These are phyloP conservation scores for Areca catechu DNA, from an alignment of 176 grass and related monocot genomes.

Conservation along the genomic window DNA sequence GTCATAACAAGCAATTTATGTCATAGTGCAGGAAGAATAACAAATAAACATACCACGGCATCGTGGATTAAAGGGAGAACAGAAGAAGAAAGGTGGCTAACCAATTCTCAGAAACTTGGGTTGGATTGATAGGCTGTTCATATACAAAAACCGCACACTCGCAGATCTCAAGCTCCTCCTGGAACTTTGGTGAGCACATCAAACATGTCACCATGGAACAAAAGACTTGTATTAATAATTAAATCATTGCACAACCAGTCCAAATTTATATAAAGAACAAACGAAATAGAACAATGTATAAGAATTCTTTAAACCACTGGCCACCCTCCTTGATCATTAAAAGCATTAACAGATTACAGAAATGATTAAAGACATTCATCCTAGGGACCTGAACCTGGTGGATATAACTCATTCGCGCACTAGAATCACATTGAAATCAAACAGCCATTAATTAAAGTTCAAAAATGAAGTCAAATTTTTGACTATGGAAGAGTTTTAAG, in stretches of 20 bases:
- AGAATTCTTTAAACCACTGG: neutral
- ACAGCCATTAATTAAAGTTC: slow-evolving; percentile 15
- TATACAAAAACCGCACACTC: too few relatives aligned
- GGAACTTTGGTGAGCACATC: too few relatives aligned
- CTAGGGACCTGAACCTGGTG: neutral
- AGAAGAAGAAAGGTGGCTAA: too few relatives aligned
- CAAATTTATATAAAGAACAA: neutral
- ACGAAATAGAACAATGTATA: neutral
- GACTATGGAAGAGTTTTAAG: neutral
- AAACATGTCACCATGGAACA: too few relatives aligned
- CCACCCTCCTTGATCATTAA: neutral
- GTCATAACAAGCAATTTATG: too few relatives aligned
- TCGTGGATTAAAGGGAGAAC: too few relatives aligned
- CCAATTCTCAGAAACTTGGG: too few relatives aligned
- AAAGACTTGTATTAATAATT: neutral
- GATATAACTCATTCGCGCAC: slow-evolving; percentile 19
- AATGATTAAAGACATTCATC: too few relatives aligned
- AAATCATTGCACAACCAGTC: neutral
- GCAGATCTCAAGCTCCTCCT: too few relatives aligned
- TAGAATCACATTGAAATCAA: slow-evolving; percentile 15
- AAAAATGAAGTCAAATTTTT: slow-evolving; percentile 17
- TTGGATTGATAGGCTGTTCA: too few relatives aligned
- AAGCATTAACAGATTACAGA: slow-evolving; percentile 26
- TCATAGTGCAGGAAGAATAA: too few relatives aligned
- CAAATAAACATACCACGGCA: too few relatives aligned